Evolutionary conservation across 164 flowering plant species (phyloP).

Genomic region (Piper longum): DNA sequence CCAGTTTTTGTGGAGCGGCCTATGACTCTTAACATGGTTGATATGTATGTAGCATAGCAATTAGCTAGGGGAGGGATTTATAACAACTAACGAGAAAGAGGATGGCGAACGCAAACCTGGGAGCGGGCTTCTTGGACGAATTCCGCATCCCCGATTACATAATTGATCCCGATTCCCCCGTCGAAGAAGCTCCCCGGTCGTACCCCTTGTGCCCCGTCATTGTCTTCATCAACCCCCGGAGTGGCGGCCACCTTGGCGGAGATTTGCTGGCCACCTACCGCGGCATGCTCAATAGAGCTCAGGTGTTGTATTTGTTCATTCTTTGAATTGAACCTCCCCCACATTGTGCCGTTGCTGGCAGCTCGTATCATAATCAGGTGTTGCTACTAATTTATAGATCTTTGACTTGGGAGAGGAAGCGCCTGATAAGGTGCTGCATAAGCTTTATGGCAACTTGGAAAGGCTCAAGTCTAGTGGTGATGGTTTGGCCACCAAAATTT

Average conservation of each 20-base stretch:
- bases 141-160: slow-evolving; percentile 59
- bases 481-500: slow-evolving; percentile 29
- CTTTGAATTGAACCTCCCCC: background rate
- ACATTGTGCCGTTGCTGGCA: too few relatives aligned
- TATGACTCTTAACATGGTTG: too few relatives aligned
- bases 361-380: background rate
- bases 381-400: slow-evolving; percentile 30
- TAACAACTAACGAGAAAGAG: slow-evolving; percentile 2
- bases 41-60: background rate
- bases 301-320: slow-evolving; percentile 23
- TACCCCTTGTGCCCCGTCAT: slow-evolving; percentile 56
- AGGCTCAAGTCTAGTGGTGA: slow-evolving; percentile 33
- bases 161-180: slow-evolving; percentile 24
- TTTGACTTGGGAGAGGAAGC: slow-evolving; percentile 53
- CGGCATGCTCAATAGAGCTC: slow-evolving; percentile 46
- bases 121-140: slow-evolving; percentile 18
- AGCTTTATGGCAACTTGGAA: slow-evolving; percentile 41
- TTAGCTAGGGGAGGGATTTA: background rate
- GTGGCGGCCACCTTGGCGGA: slow-evolving; percentile 85
- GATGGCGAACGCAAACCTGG: slow-evolving; percentile 22
- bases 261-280: slow-evolving; percentile 49
- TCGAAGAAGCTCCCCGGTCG: background rate
- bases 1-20: too few relatives aligned
- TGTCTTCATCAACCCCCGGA: slow-evolving; percentile 66
- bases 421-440: slow-evolving; percentile 57